Percentiles rank a stretch among this genome's conserved stretches.
Conservation (phyloP, 805 yeast genomes). For the Scheffersomyces amazonensis region DNA sequence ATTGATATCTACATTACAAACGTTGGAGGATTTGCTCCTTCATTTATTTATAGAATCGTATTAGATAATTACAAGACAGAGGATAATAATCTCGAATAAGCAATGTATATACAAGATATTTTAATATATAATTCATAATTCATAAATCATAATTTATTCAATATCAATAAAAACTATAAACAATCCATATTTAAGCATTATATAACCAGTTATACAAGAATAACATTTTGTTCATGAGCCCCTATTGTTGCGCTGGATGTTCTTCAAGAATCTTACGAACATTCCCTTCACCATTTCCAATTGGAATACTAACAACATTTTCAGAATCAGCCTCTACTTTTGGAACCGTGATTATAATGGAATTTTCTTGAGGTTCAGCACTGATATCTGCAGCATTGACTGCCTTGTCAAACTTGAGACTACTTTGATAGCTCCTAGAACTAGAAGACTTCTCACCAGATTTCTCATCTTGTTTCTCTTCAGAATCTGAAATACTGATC, state of each 20-base stretch:
- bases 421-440: conserved; percentile 15
- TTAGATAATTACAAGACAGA: conserved; percentile 89
- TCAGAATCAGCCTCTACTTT: conserved; percentile 10
- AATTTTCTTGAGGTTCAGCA: conserved; percentile 17
- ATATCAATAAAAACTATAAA: too few relatives aligned
- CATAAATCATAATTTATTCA: too few relatives aligned
- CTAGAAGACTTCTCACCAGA: conserved; percentile 9
- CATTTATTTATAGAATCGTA: conserved; percentile 91
- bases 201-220: background rate
- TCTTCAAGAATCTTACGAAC: background rate
- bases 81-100: conserved; percentile 63
- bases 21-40: conserved; percentile 94
- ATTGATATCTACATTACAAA: conserved; percentile 94
- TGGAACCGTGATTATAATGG: conserved; percentile 17
- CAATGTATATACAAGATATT: too few relatives aligned
- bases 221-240: too few relatives aligned
- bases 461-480: conserved; percentile 7
- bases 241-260: background rate
- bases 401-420: conserved; percentile 18
- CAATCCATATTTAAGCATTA: too few relatives aligned
- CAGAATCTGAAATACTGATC: conserved; percentile 13
- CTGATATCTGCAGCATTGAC: conserved; percentile 18
- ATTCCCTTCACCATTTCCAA: background rate
- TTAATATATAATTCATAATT: too few relatives aligned
- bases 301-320: conserved; percentile 2